Conservation (phyloP, 2,329 filamentous ascomycete species). For the Pochonia chlamydosporia region DNA sequence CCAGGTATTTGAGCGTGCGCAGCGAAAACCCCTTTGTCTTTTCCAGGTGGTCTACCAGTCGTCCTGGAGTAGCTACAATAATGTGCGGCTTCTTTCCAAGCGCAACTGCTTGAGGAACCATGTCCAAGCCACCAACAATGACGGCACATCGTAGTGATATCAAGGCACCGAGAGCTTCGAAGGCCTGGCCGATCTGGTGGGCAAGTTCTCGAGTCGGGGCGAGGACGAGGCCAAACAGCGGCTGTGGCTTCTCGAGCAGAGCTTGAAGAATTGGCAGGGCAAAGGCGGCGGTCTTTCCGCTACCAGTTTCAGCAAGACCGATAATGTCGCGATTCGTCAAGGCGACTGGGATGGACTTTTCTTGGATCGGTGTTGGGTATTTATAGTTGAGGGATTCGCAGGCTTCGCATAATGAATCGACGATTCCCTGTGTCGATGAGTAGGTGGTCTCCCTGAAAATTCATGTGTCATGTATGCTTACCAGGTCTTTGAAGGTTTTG, state of each 20-base stretch:
- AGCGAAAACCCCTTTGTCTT: conserved; percentile 96
- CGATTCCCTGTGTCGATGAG: conserved; percentile 56
- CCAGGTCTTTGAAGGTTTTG: conserved; percentile 64
- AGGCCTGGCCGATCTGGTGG: conserved; percentile 81
- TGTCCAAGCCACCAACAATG: conserved; percentile 91
- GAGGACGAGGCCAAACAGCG: conserved; percentile 82
- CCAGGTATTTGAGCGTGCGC: conserved; percentile 74
- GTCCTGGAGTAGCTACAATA: conserved; percentile 84
- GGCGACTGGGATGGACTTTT: conserved; percentile 74
- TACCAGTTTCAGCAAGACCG: conserved; percentile 89
- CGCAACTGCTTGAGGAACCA: conserved; percentile 86
- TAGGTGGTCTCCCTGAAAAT: too few relatives aligned
- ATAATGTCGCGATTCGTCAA: conserved; percentile 81
- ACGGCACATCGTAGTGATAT: conserved; percentile 85
- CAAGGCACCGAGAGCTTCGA: conserved; percentile 79
- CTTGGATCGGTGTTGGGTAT: conserved; percentile 81
- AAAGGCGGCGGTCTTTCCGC: conserved; percentile 94
- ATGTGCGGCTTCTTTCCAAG: conserved; percentile 96
- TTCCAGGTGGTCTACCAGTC: conserved; percentile 85
- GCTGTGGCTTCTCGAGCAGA: conserved; percentile 80
- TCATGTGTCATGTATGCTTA: conserved; percentile 19
- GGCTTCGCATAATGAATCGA: conserved; percentile 83
- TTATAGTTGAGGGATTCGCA: conserved; percentile 80
- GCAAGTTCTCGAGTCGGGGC: conserved; percentile 92
- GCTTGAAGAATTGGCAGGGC: conserved; percentile 87